phyloP scores from a whole-genome alignment of 352 stramenopile species.

The Phytophthora kernoviae region DNA sequence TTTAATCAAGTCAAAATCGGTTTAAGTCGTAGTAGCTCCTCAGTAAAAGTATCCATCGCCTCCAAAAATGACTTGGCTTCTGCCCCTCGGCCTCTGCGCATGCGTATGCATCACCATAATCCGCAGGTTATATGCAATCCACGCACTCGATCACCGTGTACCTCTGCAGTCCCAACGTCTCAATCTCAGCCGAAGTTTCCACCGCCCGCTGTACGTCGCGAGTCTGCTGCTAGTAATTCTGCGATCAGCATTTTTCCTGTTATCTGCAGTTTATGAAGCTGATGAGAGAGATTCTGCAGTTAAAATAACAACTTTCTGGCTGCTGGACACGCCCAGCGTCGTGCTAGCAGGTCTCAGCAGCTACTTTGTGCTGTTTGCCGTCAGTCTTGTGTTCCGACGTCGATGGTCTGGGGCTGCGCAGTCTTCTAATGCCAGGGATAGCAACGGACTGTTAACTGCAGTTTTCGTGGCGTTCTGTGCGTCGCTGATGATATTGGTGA shows the following conservation, averaged over 20 bases:
- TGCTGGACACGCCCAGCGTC: slow-evolving; percentile 42
- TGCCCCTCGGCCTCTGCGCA: slow-evolving; percentile 16
- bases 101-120: slow-evolving; percentile 12
- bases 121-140: slow-evolving; percentile 16
- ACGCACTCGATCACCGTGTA: slow-evolving; percentile 13
- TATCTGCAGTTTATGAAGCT: slow-evolving; percentile 6
- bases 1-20: too few relatives aligned
- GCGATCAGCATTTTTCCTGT: slow-evolving; percentile 25
- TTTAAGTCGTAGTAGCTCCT: too few relatives aligned
- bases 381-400: slow-evolving; percentile 21
- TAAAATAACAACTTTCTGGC: slow-evolving; percentile 32
- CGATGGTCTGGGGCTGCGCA: slow-evolving; percentile 23
- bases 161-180: slow-evolving; percentile 10
- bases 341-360: slow-evolving; percentile 24
- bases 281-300: neutral
- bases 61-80: slow-evolving; percentile 30
- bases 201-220: slow-evolving; percentile 30
- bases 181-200: slow-evolving; percentile 31
- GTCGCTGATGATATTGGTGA: slow-evolving; percentile 18
- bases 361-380: slow-evolving; percentile 43
- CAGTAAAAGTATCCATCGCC: slow-evolving; percentile 3
- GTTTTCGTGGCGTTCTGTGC: slow-evolving; percentile 24
- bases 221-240: slow-evolving; percentile 29
- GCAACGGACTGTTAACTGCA: slow-evolving; percentile 3
- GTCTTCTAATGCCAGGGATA: neutral